phyloP scores from a whole-genome alignment of 306 rosid species.

The Clitoria ternatea region DNA sequence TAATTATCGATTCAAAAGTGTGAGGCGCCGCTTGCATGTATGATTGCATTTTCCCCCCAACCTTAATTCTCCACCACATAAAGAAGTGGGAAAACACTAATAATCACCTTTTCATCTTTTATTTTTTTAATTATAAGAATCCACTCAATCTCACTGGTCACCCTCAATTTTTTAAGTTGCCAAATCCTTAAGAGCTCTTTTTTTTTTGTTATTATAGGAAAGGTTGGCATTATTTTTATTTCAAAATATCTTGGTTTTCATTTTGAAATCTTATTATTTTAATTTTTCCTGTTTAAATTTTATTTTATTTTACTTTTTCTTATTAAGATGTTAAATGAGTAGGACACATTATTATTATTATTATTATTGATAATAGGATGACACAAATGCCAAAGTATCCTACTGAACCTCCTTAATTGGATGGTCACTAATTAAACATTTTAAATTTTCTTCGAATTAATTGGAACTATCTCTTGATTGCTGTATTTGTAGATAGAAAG shows the following conservation, averaged over 20 bases:
- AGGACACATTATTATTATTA: background rate
- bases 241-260: background rate
- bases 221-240: background rate
- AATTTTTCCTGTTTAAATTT: background rate
- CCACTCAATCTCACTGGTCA: background rate
- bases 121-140: background rate
- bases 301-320: background rate
- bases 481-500: too few species aligned
- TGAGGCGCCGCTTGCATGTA: slow-evolving; percentile 21
- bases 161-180: background rate
- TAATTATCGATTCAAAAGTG: slow-evolving; percentile 5
- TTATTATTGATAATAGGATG: too few species aligned
- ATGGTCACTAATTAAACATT: too few species aligned
- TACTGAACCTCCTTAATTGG: too few species aligned
- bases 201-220: background rate
- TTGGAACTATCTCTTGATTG: too few species aligned
- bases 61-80: background rate
- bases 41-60: background rate
- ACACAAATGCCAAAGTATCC: too few species aligned
- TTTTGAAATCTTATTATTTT: background rate
- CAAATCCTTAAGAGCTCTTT: background rate
- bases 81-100: background rate
- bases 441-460: too few species aligned
- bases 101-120: background rate
- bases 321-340: background rate